Percentiles rank a stretch among this genome's conserved stretches.
Evolutionary conservation across 495 filamentous ascomycete genomes (phyloP).

Genomic region (Neurospora pannonica): DNA sequence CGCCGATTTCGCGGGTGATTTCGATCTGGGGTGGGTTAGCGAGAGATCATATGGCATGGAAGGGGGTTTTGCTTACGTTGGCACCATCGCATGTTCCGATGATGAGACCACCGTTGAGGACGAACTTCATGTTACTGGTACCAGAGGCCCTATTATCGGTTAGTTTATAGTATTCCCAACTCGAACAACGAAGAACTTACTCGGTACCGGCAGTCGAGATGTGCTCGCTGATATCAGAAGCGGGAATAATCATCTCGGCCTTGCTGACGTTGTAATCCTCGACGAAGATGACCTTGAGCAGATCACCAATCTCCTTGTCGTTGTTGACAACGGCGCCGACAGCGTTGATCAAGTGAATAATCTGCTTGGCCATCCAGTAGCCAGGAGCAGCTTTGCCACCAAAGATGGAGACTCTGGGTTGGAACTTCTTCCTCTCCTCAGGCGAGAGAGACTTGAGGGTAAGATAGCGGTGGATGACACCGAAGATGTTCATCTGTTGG

Average conservation of each 20-base stretch:
- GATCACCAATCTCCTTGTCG: slow-evolving; percentile 82
- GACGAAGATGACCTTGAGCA: slow-evolving; percentile 93
- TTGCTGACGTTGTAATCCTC: slow-evolving; percentile 99
- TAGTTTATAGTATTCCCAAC: slow-evolving; percentile 27
- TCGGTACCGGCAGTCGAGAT: slow-evolving; percentile 98
- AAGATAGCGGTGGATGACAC: slow-evolving; percentile 91
- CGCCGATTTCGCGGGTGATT: slow-evolving; percentile 93
- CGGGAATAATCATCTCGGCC: slow-evolving; percentile 90
- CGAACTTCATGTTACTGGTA: slow-evolving; percentile 94
- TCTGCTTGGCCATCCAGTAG: slow-evolving; percentile 99
- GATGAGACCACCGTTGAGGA: slow-evolving; percentile 90
- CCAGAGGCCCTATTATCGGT: slow-evolving; percentile 36
- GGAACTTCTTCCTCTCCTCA: slow-evolving; percentile 78
- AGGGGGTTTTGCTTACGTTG: slow-evolving; percentile 54
- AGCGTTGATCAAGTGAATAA: slow-evolving; percentile 92
- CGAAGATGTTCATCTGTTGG: slow-evolving; percentile 98
- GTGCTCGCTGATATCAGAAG: slow-evolving; percentile 94
- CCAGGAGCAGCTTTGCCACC: slow-evolving; percentile 96
- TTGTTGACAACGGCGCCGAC: slow-evolving; percentile 89
- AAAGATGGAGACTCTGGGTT: slow-evolving; percentile 92
- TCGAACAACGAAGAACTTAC: slow-evolving; percentile 36
- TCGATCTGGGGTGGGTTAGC: slow-evolving; percentile 57
- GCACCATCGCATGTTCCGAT: slow-evolving; percentile 97
- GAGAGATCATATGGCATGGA: neutral
- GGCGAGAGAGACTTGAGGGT: slow-evolving; percentile 74